Base-by-base conservation (phyloP, 2,329 filamentous ascomycete genomes). In the Pestalotiopsis sp. region DNA sequence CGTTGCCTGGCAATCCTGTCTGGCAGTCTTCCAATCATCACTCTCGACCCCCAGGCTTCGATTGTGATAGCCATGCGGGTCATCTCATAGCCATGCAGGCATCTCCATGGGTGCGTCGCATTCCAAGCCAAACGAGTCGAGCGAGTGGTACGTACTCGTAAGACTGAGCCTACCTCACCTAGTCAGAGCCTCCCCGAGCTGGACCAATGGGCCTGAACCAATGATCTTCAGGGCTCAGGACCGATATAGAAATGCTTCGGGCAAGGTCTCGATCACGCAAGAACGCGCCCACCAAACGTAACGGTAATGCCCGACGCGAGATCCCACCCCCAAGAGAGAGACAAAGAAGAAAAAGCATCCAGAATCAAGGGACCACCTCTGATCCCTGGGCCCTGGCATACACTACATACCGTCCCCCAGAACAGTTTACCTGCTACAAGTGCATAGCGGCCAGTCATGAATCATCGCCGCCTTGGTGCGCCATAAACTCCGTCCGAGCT, bases 231-330 rank as follows among this genome's bases (percentile, higher is more conserved):
- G 23, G 49, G 49, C 52, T 55, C 27, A 36, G n/a, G 41, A 65
- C 39, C 52, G 64, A 60, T 66, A 66, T 66, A 65, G 45, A 66
- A 17, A 36, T 57, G 57, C 31, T 61, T 61, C 36, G 39, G 67
- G 63, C 38, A 62, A 63, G 36, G 67, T 39, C 67, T 27, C 14
- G 64, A 68, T 68, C 67, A 68, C 67, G 67, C 64, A 68, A 68
- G 67, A 68, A 57, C 36, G 39, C 67, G 55, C 31, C 57, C 59
- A 66, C 39, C 23, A 68, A 49, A 57, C 64, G 63, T 68, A 31
- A 68, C 62, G 59, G 57, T n/a, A 52, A 39, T 45, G 36, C 39
- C 52, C 39, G 55, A 60, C n/a, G 25, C 25, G 55, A 66, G 57
- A 39, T 31, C 59, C 31, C 3, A 52, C 17, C 7, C 45, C 45